Evolutionary conservation across 345 rosid genomes (phyloP).

Genomic region (Eutrema yunnanense): DNA sequence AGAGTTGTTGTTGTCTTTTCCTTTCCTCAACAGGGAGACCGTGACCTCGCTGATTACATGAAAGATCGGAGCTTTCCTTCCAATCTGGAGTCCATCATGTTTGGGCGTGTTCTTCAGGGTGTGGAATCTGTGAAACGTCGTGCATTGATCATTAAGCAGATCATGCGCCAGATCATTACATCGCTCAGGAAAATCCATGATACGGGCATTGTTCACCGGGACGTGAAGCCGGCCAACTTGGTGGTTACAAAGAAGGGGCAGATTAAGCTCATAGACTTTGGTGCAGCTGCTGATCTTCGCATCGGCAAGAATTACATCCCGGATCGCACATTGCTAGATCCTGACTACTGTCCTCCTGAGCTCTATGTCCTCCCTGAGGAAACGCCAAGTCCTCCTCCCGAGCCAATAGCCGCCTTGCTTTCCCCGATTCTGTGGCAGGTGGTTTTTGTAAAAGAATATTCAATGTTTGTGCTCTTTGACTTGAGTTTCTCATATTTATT

Average conservation of each 20-base stretch:
- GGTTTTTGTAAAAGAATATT: background rate
- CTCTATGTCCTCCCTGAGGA: constrained; percentile 89
- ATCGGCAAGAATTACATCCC: constrained; percentile 94
- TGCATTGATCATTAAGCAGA: constrained; percentile 85
- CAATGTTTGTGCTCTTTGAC: background rate
- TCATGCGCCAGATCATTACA: constrained; percentile 84
- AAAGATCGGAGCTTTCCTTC: constrained; percentile 79
- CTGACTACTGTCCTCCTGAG: constrained; percentile 93
- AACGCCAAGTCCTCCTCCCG: constrained; percentile 92
- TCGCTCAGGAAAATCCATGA: constrained; percentile 84
- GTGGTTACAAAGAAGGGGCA: constrained; percentile 87
- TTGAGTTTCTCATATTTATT: background rate
- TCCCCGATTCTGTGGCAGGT: constrained; percentile 97
- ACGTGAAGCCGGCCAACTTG: constrained; percentile 88
- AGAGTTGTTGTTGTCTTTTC: background rate
- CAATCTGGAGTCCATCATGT: constrained; percentile 81
- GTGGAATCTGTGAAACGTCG: constrained; percentile 62
- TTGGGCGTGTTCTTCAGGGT: constrained; percentile 77
- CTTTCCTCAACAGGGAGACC: constrained; percentile 58
- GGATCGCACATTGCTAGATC: constrained; percentile 63
- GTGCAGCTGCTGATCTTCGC: constrained; percentile 93
- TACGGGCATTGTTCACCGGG: constrained; percentile 91
- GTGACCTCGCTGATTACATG: constrained; percentile 79
- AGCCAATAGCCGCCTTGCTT: constrained; percentile 84
- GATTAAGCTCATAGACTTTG: constrained; percentile 94